Base-by-base conservation (phyloP, 176 grass and related monocot species). In the Alloteropsis semialata region DNA sequence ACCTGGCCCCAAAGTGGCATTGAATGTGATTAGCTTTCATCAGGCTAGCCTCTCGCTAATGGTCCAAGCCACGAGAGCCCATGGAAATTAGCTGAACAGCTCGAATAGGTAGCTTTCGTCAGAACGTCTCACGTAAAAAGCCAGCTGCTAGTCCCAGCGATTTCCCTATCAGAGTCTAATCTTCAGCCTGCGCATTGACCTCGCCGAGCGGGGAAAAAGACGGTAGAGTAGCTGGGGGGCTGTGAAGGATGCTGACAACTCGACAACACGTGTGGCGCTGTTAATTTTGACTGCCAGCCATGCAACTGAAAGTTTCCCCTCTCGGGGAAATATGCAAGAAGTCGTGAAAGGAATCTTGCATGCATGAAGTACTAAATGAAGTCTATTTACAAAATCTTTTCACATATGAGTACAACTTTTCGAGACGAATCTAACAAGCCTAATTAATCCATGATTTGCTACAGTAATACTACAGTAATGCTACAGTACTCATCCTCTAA, bases 121-220 rank as follows among this genome's bases (percentile, higher is more conserved):
- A 62, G 18, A 41, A 45, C 66, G 3, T 59, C 37, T 60, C 54
- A 16, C 3, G n/a, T 21, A n/a, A 24, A 46, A 37, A 27, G 15
- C 69, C 25, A 39, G 50, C 59, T 59, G 44, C 45, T 48, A 17
- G 45, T 59, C 78, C 60, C 75, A 72, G 51, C 63, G 18, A 12
- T 15, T 34, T 64, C 72, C 42, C 34, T 88, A 25, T 71, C 79
- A 21, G 42, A 42, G 34, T 0, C 7, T 59, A 25, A 65, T 66
- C 55, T 36, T 65, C 58, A 43, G 42, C 34, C 43, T 75, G 59
- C 60, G 7, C 80, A 34, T 79, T 83, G 86, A 72, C 80, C 24
- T 70, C 19, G 5, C 66, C 16, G 6, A 6, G 36, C 18, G 41
- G 15, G 5, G 2, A 36, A 57, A 29, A 25, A 16, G 10, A 25